phyloP scores from a whole-genome alignment of 2,329 filamentous ascomycete genomes.

The Aspergillus phoenicis region DNA sequence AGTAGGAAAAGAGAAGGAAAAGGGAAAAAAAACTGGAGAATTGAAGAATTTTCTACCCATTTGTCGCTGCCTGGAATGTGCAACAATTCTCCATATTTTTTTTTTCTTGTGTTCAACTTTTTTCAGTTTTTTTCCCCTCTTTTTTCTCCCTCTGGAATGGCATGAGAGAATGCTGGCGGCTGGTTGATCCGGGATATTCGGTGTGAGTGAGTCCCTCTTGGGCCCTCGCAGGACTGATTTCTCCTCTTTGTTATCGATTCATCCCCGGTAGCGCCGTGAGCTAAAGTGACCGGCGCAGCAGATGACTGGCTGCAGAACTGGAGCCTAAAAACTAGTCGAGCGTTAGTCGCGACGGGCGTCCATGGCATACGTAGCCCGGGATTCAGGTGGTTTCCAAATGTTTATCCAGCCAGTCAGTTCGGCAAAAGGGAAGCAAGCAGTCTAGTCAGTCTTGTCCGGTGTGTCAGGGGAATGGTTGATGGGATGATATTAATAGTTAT shows the following conservation, averaged over 20 bases:
- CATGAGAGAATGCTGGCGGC: constrained; percentile 1
- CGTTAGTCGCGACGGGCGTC: constrained; percentile 1
- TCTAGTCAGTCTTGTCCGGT: background rate
- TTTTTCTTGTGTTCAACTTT: too few species aligned
- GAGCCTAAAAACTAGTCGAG: constrained; percentile 3
- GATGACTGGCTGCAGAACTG: background rate
- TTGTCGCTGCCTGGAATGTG: too few species aligned
- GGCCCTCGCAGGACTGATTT: background rate
- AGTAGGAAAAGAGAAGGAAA: too few species aligned
- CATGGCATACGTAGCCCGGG: constrained; percentile 3
- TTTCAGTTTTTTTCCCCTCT: background rate
- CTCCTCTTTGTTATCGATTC: constrained; percentile 6
- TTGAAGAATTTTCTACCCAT: too few species aligned
- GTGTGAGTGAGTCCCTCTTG: background rate
- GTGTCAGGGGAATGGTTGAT: background rate
- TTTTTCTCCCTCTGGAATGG: background rate
- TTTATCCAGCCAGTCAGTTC: background rate
- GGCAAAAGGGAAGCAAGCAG: background rate
- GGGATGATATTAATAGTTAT: background rate
- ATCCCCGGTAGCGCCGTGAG: constrained; percentile 4
- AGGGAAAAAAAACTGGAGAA: too few species aligned
- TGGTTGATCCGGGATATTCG: background rate
- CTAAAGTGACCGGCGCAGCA: background rate
- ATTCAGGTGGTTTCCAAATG: background rate
- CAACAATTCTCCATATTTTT: too few species aligned